Evolutionary conservation across 768 basidiomycete species (phyloP), one percentile per base, ranked within the genome.

Genomic region (Pleurotus sapidus): DNA sequence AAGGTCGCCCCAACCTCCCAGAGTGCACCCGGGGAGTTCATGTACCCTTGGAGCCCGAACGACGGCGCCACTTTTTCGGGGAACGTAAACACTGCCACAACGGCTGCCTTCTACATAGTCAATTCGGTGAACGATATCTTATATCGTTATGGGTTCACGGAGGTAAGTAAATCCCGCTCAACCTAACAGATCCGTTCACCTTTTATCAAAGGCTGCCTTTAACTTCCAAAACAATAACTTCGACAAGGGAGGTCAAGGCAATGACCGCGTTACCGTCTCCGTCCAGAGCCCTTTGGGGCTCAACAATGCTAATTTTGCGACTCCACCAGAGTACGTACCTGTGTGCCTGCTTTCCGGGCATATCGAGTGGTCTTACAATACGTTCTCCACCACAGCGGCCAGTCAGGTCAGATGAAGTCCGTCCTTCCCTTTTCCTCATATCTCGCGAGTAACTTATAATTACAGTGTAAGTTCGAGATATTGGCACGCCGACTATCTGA

Each of bases 141-240:
- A 20, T 77, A 82, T 65, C 65, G 66, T 54, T 78, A 83, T 60
- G 82, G 82, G 0, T 84, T 84, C 68, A 83, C 81, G 49, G 83
- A 84, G 70, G 58, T 63, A 17, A 23, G 40, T 23, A 4, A 48
- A n/a, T 45, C 18, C 56, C 12, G 66, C 72, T 8, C n/a, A n/a
- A n/a, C n/a, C n/a, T n/a, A n/a, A n/a, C n/a, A n/a, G n/a, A n/a
- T n/a, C n/a, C n/a, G n/a, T n/a, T n/a, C n/a, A n/a, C n/a, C n/a
- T n/a, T n/a, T n/a, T n/a, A n/a, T n/a, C n/a, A n/a, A n/a, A n/a
- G n/a, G n/a, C n/a, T n/a, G n/a, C n/a, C n/a, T 82, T 79, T 65
- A 84, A 84, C 70, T 84, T 86, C 79, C 84, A 86, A 67, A 71
- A 68, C 30, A 72, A 77, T 68, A 86, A 86, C 71, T 80, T 80